A percentile compares a stretch with the other conserved stretches of the same genome.
phyloP scores from a whole-genome alignment of 2,329 filamentous ascomycete species.

The Septoria linicola region DNA sequence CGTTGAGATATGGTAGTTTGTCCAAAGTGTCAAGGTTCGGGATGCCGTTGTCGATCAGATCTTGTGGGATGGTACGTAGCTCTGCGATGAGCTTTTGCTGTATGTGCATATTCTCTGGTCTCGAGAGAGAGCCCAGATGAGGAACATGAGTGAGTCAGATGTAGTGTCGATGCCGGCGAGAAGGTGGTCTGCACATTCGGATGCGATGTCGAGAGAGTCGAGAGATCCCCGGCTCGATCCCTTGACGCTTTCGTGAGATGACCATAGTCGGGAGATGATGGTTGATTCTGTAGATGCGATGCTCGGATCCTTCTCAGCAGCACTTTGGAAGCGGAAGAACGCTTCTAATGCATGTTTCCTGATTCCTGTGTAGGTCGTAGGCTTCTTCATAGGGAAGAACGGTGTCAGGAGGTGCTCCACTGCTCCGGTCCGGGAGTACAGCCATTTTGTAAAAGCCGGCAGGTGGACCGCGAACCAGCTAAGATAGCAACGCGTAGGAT shows the following conservation, averaged over 20 bases:
- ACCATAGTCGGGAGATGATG: constrained; percentile 45
- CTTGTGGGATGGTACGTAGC: constrained; percentile 32
- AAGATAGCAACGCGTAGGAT: constrained; percentile 47
- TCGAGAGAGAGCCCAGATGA: constrained; percentile 53
- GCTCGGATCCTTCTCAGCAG: constrained; percentile 21
- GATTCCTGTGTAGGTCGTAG: constrained; percentile 54
- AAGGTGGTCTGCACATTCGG: constrained; percentile 56
- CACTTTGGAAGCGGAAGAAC: constrained; percentile 29
- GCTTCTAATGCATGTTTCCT: constrained; percentile 45
- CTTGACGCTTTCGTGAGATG: too few relatives aligned
- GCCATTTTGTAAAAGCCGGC: constrained; percentile 48
- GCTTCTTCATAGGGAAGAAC: constrained; percentile 52
- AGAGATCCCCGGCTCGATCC: constrained; percentile 28
- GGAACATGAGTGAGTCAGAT: constrained; percentile 53
- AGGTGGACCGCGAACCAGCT: constrained; percentile 54
- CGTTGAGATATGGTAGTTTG: constrained; percentile 62
- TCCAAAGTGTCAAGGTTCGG: constrained; percentile 43
- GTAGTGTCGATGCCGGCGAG: constrained; percentile 56
- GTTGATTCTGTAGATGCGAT: constrained; percentile 26
- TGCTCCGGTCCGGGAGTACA: constrained; percentile 46
- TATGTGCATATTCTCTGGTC: constrained; percentile 43
- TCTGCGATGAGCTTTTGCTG: constrained; percentile 50
- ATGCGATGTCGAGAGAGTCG: constrained; percentile 51
- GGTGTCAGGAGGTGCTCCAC: constrained; percentile 41
- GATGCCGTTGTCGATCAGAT: constrained; percentile 33